phyloP scores from a whole-genome alignment of 768 basidiomycete genomes.

The Macrocybe gigantea region DNA sequence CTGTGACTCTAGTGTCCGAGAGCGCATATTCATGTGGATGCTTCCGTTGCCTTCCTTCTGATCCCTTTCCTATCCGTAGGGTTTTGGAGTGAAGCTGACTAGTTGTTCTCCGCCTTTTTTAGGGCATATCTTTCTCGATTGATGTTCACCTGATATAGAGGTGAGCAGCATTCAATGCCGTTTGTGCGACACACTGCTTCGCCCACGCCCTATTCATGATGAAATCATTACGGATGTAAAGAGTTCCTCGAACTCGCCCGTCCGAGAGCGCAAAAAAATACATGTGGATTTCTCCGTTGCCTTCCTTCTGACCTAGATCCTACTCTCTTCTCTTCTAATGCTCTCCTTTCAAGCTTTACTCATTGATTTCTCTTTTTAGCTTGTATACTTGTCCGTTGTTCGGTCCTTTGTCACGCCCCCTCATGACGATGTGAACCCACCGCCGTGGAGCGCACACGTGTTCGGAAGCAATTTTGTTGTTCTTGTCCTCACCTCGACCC shows the following conservation, averaged over 20 bases:
- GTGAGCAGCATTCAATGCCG: too few relatives aligned
- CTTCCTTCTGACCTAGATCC: slow-evolving; percentile 36
- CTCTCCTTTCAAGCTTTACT: too few relatives aligned
- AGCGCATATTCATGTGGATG: slow-evolving; percentile 33
- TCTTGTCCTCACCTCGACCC: too few relatives aligned
- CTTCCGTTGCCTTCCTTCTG: slow-evolving; percentile 59
- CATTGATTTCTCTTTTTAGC: too few relatives aligned
- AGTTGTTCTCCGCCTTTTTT: background rate
- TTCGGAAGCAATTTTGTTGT: too few relatives aligned
- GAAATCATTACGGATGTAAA: slow-evolving; percentile 13
- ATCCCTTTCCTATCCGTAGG: slow-evolving; percentile 9
- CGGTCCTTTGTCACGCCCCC: too few relatives aligned
- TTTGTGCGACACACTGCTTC: too few relatives aligned
- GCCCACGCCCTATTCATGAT: background rate
- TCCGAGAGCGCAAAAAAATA: slow-evolving; percentile 6
- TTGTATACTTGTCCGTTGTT: too few relatives aligned
- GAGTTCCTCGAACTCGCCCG: background rate
- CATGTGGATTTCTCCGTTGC: slow-evolving; percentile 47
- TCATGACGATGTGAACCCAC: too few relatives aligned
- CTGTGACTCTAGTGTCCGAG: slow-evolving; percentile 3
- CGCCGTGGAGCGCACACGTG: too few relatives aligned
- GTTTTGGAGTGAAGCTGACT: background rate
- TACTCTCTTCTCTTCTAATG: too few relatives aligned
- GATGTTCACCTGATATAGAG: too few relatives aligned
- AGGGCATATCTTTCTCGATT: background rate